Percentiles rank a stretch among this genome's conserved stretches.
Conservation (phyloP, 139 green algal genomes). For the Eudorina sp. region DNA sequence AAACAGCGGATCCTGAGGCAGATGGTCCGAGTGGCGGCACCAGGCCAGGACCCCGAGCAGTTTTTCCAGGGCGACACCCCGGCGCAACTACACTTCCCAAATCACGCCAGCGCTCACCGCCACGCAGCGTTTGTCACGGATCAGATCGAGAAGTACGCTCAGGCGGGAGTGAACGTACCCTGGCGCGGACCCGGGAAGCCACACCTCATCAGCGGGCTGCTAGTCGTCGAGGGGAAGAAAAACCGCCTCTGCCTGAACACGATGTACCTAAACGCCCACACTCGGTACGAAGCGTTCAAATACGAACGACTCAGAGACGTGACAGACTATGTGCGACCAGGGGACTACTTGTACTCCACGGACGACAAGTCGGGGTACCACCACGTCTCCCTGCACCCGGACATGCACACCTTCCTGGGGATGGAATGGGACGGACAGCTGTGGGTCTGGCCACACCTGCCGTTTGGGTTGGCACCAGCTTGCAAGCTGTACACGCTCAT, state of each 20-base stretch:
- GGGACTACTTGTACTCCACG: background rate
- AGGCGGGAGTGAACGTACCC: too few relatives aligned
- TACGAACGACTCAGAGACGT: background rate
- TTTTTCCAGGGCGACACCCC: background rate
- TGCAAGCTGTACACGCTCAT: background rate
- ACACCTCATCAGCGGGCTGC: background rate
- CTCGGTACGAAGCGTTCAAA: background rate
- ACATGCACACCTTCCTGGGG: background rate
- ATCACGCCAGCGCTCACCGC: background rate
- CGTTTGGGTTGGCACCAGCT: background rate
- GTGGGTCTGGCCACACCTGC: background rate
- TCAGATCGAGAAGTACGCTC: background rate
- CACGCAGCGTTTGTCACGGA: background rate
- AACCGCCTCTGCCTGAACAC: background rate
- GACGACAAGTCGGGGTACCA: constrained; percentile 11
- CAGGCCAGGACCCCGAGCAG: background rate
- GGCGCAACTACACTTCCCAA: background rate
- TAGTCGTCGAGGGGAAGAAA: background rate
- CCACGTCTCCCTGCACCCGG: background rate
- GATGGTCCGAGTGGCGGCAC: background rate
- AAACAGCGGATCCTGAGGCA: background rate
- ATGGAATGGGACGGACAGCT: background rate
- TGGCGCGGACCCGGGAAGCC: background rate
- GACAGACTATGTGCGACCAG: background rate
- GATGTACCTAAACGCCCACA: constrained; percentile 9